These are phyloP conservation scores for Wakefieldia striispora DNA, from an alignment of 768 basidiomycete species.

Conservation along the genomic window DNA sequence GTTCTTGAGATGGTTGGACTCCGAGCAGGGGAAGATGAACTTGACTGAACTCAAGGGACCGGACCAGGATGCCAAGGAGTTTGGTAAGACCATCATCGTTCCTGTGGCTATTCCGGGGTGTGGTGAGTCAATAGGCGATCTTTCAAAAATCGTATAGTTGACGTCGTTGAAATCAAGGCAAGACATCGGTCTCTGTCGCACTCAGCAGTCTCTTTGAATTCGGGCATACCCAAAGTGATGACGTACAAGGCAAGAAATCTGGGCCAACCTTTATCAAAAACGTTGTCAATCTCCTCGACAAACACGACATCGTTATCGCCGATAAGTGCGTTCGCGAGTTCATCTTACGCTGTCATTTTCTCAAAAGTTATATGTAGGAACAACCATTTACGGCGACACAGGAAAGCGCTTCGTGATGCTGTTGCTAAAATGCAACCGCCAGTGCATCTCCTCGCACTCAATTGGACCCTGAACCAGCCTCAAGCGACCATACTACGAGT, in stretches of 20 bases:
- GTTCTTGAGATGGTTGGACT: conserved; percentile 69
- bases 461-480: conserved; percentile 66
- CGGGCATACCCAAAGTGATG: conserved; percentile 93
- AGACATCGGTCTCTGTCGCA: conserved; percentile 82
- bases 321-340: conserved; percentile 64
- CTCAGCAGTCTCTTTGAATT: conserved; percentile 79
- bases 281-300: conserved; percentile 57
- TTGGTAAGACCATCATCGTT: conserved; percentile 78
- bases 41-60: conserved; percentile 28
- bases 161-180: conserved; percentile 49
- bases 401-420: conserved; percentile 62
- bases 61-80: conserved; percentile 24
- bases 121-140: conserved; percentile 48
- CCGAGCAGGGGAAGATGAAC: conserved; percentile 42
- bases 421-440: conserved; percentile 44
- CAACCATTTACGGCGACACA: conserved; percentile 84
- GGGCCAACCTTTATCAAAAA: conserved; percentile 71
- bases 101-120: conserved; percentile 92
- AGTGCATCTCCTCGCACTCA: conserved; percentile 75
- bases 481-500: conserved; percentile 66
- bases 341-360: neutral
- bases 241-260: conserved; percentile 74
- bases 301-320: conserved; percentile 80
- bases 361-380: conserved; percentile 51
- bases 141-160: neutral